phyloP scores from a whole-genome alignment of 768 basidiomycete species.

The Psilocybe cyanescens region DNA sequence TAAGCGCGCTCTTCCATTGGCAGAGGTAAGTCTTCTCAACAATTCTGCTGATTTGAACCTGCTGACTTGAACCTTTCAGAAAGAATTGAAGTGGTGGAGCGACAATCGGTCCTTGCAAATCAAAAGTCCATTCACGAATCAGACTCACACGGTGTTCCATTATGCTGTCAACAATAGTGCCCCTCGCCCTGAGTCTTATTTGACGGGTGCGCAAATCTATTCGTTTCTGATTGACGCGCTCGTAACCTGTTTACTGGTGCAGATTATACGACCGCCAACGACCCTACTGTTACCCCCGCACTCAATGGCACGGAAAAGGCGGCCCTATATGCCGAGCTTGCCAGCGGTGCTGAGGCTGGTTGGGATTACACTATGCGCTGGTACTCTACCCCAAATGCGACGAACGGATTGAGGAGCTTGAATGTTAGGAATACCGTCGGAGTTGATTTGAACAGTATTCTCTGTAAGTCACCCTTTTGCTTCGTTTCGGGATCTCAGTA shows the following conservation, averaged over 20 bases:
- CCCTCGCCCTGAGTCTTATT: slow-evolving; percentile 87
- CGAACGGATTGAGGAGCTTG: slow-evolving; percentile 66
- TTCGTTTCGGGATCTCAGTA: not conserved
- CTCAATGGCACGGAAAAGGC: slow-evolving; percentile 64
- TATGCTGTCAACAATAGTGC: slow-evolving; percentile 85
- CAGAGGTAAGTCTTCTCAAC: slow-evolving; percentile 54
- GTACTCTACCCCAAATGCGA: slow-evolving; percentile 42
- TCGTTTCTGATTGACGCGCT: not conserved
- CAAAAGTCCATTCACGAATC: slow-evolving; percentile 70
- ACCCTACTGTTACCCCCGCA: slow-evolving; percentile 53
- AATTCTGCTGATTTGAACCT: not conserved
- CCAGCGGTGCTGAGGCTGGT: slow-evolving; percentile 86
- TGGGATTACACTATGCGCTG: slow-evolving; percentile 63
- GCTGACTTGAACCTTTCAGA: slow-evolving; percentile 38
- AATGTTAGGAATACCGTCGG: slow-evolving; percentile 74
- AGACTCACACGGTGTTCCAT: slow-evolving; percentile 66
- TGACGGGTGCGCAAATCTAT: slow-evolving; percentile 47
- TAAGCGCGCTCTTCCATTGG: slow-evolving; percentile 78
- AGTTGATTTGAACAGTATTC: slow-evolving; percentile 82
- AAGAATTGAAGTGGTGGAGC: slow-evolving; percentile 85
- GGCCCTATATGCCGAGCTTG: slow-evolving; percentile 84
- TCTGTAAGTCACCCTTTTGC: slow-evolving; percentile 56
- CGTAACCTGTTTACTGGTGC: slow-evolving; percentile 12
- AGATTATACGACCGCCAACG: slow-evolving; percentile 84
- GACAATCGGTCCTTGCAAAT: slow-evolving; percentile 72